Percentiles rank a stretch among this genome's conserved stretches.
Evolutionary conservation across 305 asterid genomes (phyloP).

Genomic region (Withania somnifera): DNA sequence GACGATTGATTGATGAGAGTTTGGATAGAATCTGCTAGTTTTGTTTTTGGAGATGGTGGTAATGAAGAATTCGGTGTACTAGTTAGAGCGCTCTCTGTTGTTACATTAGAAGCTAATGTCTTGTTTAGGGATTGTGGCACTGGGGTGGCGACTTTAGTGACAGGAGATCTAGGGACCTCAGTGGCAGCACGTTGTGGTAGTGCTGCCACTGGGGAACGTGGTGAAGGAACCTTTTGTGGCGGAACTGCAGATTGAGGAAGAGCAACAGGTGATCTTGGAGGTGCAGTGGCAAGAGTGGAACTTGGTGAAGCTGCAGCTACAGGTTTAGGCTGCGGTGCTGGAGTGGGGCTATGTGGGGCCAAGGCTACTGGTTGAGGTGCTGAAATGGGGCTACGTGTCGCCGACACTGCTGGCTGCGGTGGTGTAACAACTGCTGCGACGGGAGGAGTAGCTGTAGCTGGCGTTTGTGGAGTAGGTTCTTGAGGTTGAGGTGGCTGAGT

Average conservation of each 20-base stretch:
- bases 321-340: neutral
- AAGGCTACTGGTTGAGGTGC: neutral
- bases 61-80: neutral
- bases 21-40: neutral
- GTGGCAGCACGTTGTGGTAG: neutral
- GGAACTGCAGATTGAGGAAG: neutral
- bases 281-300: neutral
- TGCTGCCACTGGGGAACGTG: neutral
- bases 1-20: slow-evolving; percentile 1
- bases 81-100: neutral
- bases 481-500: slow-evolving; percentile 11
- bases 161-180: slow-evolving; percentile 2
- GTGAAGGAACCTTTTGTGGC: neutral
- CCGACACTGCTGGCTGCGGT: slow-evolving; percentile 27
- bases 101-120: neutral
- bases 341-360: neutral
- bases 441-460: slow-evolving; percentile 6
- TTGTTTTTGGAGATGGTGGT: slow-evolving; percentile 1
- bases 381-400: neutral
- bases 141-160: neutral
- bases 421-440: slow-evolving; percentile 20
- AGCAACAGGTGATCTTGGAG: neutral
- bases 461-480: slow-evolving; percentile 18
- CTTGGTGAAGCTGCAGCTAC: neutral
- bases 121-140: slow-evolving; percentile 3